These are phyloP conservation scores for Lasiosphaeria miniovina DNA, from an alignment of 495 filamentous ascomycete species.

Conservation along the genomic window DNA sequence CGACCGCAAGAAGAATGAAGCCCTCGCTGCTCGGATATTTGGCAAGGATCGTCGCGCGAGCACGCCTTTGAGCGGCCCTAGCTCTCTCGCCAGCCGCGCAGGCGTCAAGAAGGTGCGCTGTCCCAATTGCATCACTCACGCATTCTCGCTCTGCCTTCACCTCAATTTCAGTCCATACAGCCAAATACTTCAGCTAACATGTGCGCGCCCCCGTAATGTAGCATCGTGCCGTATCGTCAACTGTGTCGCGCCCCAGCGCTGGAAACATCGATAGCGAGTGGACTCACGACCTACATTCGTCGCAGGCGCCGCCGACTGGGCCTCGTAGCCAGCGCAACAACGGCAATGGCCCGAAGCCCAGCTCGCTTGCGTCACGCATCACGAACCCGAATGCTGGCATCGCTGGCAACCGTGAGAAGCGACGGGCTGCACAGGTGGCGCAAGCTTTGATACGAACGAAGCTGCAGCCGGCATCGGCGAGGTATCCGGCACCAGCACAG, in stretches of 20 bases:
- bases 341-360: constrained; percentile 35
- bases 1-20: constrained; percentile 65
- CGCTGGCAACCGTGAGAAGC: constrained; percentile 25
- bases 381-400: constrained; percentile 34
- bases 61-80: constrained; percentile 51
- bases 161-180: neutral
- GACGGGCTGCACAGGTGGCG: constrained; percentile 32
- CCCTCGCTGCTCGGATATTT: constrained; percentile 69
- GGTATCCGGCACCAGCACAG: neutral
- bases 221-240: constrained; percentile 20
- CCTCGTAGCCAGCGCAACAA: constrained; percentile 26
- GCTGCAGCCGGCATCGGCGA: constrained; percentile 18
- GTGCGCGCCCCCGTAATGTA: neutral
- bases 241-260: constrained; percentile 21
- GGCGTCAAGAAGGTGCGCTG: constrained; percentile 65
- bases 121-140: constrained; percentile 13
- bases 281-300: constrained; percentile 53
- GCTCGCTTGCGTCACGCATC: constrained; percentile 45
- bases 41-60: constrained; percentile 60
- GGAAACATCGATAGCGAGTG: constrained; percentile 55
- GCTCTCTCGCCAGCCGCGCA: constrained; percentile 71
- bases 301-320: neutral
- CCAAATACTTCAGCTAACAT: too few relatives aligned
- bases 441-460: constrained; percentile 30
- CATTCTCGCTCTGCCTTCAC: constrained; percentile 6